Base-by-base conservation (phyloP, 2,329 filamentous ascomycete species). In the Phyllosticta paracitricarpa region DNA sequence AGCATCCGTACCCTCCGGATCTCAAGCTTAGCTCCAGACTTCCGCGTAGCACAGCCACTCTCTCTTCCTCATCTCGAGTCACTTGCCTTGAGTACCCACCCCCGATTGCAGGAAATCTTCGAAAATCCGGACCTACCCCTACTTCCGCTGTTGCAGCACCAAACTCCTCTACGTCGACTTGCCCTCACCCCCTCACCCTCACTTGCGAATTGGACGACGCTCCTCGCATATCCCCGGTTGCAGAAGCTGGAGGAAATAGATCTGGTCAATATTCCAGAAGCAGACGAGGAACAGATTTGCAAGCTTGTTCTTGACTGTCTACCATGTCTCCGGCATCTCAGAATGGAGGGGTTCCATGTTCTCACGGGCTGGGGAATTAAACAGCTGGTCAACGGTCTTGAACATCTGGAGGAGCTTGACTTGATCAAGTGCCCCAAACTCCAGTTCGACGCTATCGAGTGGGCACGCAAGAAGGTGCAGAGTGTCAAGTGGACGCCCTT, bases 351-450 rank as follows among this genome's bases (percentile, higher is more conserved):
- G 2, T 48, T n/a, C 40, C n/a, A 48, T n/a, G 6, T 2, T 7
- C 40, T 48, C 5, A 48, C 40, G 12, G 40, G 40, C 17, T 48
- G 40, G 40, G 40, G 40, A 7, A n/a, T 48, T 7, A 48, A 48
- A n/a, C 40, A 48, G 58, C 58, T 12, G 51, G 57, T 57, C 3
- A 61, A 30, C 17, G 30, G 55, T 3, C 59, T 61, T 17, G 12
- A 52, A 1, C 51, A 57, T 3, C 48, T 61, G 25, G 51, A 61
- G 35, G 56, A 57, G 9, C 35, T 62, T 12, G 53, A 59, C 6
- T 7, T 62, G n/a, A 53, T 56, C 14, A 35, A 30, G 52, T 62
- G 61, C 57, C 35, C 48, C 4, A 30, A 54, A 3, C 53, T 62
- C 28, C 26, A 25, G 17, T 28, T 24, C 6, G 61, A 62, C 24